A percentile compares a stretch with the other conserved stretches of the same genome.
Evolutionary conservation across 257 asterid genomes (phyloP).

Genomic region (Capsicum baccatum): DNA sequence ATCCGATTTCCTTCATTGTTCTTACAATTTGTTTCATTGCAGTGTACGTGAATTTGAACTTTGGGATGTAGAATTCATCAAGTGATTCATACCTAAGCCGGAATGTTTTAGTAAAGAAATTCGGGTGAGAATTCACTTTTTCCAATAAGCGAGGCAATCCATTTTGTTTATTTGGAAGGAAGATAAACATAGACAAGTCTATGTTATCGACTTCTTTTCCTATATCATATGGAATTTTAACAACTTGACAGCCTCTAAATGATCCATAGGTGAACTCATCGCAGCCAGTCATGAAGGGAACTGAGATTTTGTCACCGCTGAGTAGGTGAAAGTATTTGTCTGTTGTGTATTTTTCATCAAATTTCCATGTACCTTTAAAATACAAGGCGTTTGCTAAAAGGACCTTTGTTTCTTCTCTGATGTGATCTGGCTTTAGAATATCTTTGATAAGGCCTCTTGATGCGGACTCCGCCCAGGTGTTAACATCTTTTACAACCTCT

Average conservation of each 20-base stretch:
- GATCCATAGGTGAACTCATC: background rate
- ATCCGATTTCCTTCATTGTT: background rate
- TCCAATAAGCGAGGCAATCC: constrained; percentile 24
- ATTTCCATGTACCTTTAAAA: constrained; percentile 31
- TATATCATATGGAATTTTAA: constrained; percentile 25
- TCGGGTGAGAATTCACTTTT: background rate
- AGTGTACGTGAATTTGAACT: constrained; percentile 33
- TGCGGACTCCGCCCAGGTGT: constrained; percentile 15
- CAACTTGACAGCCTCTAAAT: constrained; percentile 30
- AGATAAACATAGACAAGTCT: constrained; percentile 2
- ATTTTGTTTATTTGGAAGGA: constrained; percentile 29
- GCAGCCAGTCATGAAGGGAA: constrained; percentile 37
- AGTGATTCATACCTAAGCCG: background rate
- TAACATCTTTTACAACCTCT: background rate
- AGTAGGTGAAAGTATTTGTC: constrained; percentile 25
- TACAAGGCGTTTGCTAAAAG: constrained; percentile 32
- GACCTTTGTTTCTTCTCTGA: background rate
- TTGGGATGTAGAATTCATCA: constrained; percentile 26
- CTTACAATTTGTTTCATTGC: background rate
- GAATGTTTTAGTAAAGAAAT: constrained; percentile 3
- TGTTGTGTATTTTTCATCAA: background rate
- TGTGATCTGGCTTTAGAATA: background rate
- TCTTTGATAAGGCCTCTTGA: constrained; percentile 12
- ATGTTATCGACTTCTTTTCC: background rate
- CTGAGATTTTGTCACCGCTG: constrained; percentile 21